Conservation (phyloP, 768 basidiomycete genomes). For the Trametes cinnabarina region DNA sequence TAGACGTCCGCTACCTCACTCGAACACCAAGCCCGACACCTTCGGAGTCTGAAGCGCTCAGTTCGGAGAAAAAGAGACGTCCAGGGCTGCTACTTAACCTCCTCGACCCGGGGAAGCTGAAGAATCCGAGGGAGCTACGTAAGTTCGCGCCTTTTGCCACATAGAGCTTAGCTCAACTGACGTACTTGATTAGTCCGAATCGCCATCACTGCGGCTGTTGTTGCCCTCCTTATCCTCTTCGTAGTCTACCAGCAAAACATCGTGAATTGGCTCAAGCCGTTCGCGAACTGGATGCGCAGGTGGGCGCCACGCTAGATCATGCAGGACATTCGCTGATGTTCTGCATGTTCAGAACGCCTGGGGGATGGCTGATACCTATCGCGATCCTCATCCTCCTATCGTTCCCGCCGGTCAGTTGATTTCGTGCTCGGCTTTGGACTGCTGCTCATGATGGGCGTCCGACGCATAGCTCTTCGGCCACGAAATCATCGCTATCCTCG, state of each 20-base stretch:
- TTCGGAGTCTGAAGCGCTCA: neutral
- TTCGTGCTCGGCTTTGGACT: neutral
- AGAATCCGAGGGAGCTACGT: conserved; percentile 1
- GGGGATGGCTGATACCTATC: conserved; percentile 43
- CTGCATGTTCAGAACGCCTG: conserved; percentile 17
- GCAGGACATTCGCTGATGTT: neutral
- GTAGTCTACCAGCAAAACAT: conserved; percentile 52
- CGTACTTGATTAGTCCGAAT: conserved; percentile 27
- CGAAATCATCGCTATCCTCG: conserved; percentile 84
- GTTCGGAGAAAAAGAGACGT: neutral
- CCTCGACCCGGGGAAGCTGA: neutral
- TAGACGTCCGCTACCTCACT: conserved; percentile 7
- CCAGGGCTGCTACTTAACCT: neutral
- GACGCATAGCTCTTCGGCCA: conserved; percentile 74
- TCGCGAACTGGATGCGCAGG: conserved; percentile 61
- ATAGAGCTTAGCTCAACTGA: neutral
- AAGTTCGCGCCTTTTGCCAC: neutral
- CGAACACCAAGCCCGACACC: conserved; percentile 8
- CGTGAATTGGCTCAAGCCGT: conserved; percentile 63
- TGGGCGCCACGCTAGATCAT: conserved; percentile 28
- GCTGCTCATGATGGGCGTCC: neutral
- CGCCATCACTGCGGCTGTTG: conserved; percentile 24
- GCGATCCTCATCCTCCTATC: conserved; percentile 41
- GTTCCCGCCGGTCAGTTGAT: conserved; percentile 33
- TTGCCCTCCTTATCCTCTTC: conserved; percentile 37